Conservation (phyloP, 1,139 yeast species). For the Pneumocystis canis region DNA sequence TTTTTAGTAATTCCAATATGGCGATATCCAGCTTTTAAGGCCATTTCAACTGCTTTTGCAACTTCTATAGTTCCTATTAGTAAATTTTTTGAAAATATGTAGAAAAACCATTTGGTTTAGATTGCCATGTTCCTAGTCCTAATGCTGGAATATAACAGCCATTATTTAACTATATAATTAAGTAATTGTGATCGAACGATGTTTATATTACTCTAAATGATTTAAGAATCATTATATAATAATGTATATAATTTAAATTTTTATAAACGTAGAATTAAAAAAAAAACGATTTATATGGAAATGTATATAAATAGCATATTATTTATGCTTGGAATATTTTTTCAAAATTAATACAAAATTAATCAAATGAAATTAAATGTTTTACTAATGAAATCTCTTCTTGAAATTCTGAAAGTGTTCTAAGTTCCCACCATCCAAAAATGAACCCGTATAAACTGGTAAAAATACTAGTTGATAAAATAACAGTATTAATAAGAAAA, state of each 20-base stretch:
- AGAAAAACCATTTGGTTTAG: slow-evolving; percentile 29
- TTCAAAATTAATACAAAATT: neutral
- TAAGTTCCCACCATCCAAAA: slow-evolving; percentile 62
- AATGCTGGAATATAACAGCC: slow-evolving; percentile 53
- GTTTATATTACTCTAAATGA: neutral
- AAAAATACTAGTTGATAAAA: slow-evolving; percentile 51
- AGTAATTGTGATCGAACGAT: neutral
- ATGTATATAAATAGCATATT: neutral
- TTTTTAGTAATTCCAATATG: slow-evolving; percentile 34
- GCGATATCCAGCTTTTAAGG: slow-evolving; percentile 53
- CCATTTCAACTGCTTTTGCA: slow-evolving; percentile 44
- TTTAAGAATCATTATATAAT: neutral
- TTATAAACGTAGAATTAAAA: neutral
- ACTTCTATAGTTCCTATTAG: slow-evolving; percentile 27
- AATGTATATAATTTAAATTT: neutral
- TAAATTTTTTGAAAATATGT: neutral
- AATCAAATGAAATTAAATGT: slow-evolving; percentile 2
- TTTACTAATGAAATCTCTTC: slow-evolving; percentile 22
- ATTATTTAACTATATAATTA: slow-evolving; percentile 32
- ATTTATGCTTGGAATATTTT: neutral
- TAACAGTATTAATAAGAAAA: slow-evolving; percentile 34
- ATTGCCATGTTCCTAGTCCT: slow-evolving; percentile 72
- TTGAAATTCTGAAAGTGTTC: slow-evolving; percentile 56
- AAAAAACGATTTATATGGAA: too few relatives aligned
- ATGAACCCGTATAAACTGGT: slow-evolving; percentile 67